Percentiles rank a stretch among this genome's conserved stretches.
These are phyloP conservation scores for Epipyxis sp. DNA, from an alignment of 108 stramenopile species.

Conservation along the genomic window DNA sequence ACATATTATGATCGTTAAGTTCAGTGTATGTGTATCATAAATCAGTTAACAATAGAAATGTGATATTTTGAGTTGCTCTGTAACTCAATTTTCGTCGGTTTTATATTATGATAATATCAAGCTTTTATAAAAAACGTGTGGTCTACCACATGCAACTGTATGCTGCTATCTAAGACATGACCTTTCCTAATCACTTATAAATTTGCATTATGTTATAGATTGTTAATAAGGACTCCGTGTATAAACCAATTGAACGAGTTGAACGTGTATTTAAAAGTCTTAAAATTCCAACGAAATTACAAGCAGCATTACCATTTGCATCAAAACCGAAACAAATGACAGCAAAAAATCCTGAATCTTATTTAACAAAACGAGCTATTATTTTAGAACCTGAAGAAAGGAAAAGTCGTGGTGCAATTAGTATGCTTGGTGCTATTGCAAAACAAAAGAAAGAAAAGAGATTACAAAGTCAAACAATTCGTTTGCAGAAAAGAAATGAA, in stretches of 20 bases:
- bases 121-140: too few relatives aligned
- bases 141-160: too few relatives aligned
- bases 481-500: constrained; percentile 21
- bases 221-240: constrained; percentile 86
- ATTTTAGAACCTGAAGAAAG: constrained; percentile 52
- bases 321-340: constrained; percentile 80
- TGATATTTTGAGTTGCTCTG: too few relatives aligned
- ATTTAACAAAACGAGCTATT: constrained; percentile 45
- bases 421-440: constrained; percentile 48
- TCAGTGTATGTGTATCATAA: too few relatives aligned
- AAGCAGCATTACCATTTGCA: constrained; percentile 82
- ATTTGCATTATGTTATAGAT: too few relatives aligned
- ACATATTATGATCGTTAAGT: too few relatives aligned
- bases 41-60: too few relatives aligned
- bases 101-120: too few relatives aligned
- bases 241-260: constrained; percentile 88
- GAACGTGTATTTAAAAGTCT: constrained; percentile 74
- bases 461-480: constrained; percentile 28
- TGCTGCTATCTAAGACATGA: too few relatives aligned
- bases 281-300: constrained; percentile 76
- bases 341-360: constrained; percentile 51
- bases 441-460: constrained; percentile 54
- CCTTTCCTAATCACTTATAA: too few relatives aligned
- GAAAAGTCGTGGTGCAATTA: constrained; percentile 35
- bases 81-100: too few relatives aligned